These are phyloP conservation scores for Hanseniaspora taiwanica DNA, from an alignment of 805 yeast genomes.

Conservation along the genomic window DNA sequence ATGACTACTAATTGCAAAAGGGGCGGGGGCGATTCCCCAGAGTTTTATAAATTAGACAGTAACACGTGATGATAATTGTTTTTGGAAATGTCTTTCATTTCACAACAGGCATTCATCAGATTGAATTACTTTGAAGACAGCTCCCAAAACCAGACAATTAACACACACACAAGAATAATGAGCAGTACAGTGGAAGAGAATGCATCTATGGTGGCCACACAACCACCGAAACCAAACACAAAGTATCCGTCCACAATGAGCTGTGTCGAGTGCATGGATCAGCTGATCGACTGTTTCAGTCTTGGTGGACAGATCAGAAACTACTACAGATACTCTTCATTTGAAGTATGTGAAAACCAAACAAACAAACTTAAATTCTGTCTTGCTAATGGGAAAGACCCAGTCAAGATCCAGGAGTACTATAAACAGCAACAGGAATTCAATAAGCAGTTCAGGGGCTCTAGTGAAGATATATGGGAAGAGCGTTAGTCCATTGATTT, in stretches of 20 bases:
- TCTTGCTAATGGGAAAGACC: slow-evolving; percentile 38
- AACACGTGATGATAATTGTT: no score
- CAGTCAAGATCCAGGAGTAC: slow-evolving; percentile 56
- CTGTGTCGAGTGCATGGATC: slow-evolving; percentile 78
- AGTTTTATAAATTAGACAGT: no score
- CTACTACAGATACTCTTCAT: slow-evolving; percentile 72
- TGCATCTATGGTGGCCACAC: neutral
- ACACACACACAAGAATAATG: neutral
- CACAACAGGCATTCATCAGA: neutral
- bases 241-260: slow-evolving; percentile 39
- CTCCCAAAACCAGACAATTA: neutral
- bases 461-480: slow-evolving; percentile 81
- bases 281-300: slow-evolving; percentile 73
- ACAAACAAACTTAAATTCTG: slow-evolving; percentile 74
- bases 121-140: neutral
- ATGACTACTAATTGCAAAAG: neutral
- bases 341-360: slow-evolving; percentile 57
- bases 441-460: slow-evolving; percentile 51
- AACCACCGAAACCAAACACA: slow-evolving; percentile 8
- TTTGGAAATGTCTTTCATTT: no score
- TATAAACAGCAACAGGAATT: slow-evolving; percentile 45
- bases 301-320: slow-evolving; percentile 80
- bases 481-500: slow-evolving; percentile 11
- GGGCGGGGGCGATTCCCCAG: no score
- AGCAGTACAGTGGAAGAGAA: neutral